These are phyloP conservation scores for Cerioporus squamosus DNA, from an alignment of 1,284 basidiomycete genomes.

Conservation along the genomic window DNA sequence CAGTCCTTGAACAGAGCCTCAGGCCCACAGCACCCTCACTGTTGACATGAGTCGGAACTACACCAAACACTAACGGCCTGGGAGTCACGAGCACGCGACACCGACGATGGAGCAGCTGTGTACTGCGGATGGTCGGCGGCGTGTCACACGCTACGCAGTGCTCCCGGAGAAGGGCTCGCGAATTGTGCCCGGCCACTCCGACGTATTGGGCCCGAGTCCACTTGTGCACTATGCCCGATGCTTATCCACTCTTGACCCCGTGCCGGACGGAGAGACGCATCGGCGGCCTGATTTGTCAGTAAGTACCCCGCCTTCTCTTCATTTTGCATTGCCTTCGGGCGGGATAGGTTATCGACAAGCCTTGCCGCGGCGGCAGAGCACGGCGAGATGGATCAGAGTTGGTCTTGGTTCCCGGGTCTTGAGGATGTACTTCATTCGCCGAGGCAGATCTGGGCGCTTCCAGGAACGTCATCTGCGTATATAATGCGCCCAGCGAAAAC, in stretches of 20 bases:
- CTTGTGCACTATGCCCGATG: not conserved
- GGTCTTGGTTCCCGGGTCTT: not conserved
- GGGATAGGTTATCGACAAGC: too few relatives aligned
- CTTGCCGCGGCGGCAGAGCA: too few relatives aligned
- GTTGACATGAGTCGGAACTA: too few relatives aligned
- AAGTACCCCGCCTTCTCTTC: not conserved
- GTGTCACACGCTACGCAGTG: not conserved
- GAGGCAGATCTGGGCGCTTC: not conserved
- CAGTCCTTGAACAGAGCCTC: too few relatives aligned
- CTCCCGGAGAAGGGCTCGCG: not conserved
- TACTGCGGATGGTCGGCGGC: not conserved
- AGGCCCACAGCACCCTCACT: too few relatives aligned
- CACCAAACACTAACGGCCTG: too few relatives aligned
- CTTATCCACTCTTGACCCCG: not conserved
- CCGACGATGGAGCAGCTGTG: too few relatives aligned
- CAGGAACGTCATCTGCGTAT: not conserved
- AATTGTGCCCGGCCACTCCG: not conserved
- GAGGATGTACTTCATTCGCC: not conserved
- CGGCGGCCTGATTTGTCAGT: not conserved
- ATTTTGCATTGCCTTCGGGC: not conserved
- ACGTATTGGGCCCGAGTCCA: not conserved
- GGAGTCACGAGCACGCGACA: too few relatives aligned
- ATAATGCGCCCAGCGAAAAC: not conserved
- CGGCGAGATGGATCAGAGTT: too few relatives aligned
- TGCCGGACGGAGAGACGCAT: not conserved